Evolutionary conservation across 768 basidiomycete genomes (phyloP).

Genomic region (Flagelloscypha sp.): DNA sequence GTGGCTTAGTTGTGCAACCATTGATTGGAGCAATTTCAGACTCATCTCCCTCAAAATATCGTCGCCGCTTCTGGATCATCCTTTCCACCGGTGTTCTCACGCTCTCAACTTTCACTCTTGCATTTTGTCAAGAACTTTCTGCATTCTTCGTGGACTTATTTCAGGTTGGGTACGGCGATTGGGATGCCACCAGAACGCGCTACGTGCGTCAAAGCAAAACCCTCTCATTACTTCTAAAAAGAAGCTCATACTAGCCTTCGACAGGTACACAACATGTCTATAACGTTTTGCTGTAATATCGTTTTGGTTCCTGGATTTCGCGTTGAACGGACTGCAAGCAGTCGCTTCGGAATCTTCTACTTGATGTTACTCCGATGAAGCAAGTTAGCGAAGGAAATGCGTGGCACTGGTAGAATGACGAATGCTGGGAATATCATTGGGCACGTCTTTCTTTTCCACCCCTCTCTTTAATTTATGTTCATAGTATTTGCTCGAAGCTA

Average conservation of each 20-base stretch:
- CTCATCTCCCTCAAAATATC: slow-evolving; percentile 82
- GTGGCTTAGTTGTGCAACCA: slow-evolving; percentile 93
- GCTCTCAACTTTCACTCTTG: slow-evolving; percentile 68
- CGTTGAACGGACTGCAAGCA: slow-evolving; percentile 92
- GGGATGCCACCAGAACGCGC: slow-evolving; percentile 64
- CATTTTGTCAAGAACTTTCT: slow-evolving; percentile 74
- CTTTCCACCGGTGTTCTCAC: slow-evolving; percentile 78
- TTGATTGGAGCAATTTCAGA: slow-evolving; percentile 96
- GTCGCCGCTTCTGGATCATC: slow-evolving; percentile 89
- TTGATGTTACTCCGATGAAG: slow-evolving; percentile 82
- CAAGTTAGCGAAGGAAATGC: slow-evolving; percentile 94
- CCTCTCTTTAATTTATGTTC: slow-evolving; percentile 1
- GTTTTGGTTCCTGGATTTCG: slow-evolving; percentile 94
- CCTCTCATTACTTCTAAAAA: not conserved
- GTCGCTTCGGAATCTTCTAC: slow-evolving; percentile 87
- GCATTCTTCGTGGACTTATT: slow-evolving; percentile 68
- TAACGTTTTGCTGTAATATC: slow-evolving; percentile 80
- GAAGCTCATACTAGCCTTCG: not conserved
- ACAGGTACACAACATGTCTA: slow-evolving; percentile 64
- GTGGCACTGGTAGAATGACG: slow-evolving; percentile 91
- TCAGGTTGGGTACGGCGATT: slow-evolving; percentile 71
- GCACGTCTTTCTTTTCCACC: slow-evolving; percentile 70
- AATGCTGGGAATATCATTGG: slow-evolving; percentile 97
- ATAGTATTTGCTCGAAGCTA: slow-evolving; percentile 7
- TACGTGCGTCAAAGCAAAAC: no score